Percentiles rank a stretch among this genome's conserved stretches.
Evolutionary conservation across 768 basidiomycete genomes (phyloP).

Genomic region (Lactarius hengduanensis): DNA sequence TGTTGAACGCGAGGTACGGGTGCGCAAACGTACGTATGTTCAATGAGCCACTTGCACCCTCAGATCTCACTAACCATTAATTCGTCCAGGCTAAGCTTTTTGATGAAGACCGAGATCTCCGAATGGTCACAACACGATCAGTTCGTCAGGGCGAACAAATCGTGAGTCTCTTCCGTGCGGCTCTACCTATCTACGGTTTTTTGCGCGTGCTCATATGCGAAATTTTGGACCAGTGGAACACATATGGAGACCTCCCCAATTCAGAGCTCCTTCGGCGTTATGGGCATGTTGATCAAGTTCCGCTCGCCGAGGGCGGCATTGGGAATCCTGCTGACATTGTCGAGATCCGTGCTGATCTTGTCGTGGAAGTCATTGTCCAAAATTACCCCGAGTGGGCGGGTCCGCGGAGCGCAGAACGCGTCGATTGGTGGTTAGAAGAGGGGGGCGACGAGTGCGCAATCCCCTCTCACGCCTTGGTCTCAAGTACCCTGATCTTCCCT

Average conservation of each 20-base stretch:
- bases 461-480: neutral
- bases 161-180: constrained; percentile 44
- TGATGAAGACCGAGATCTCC: constrained; percentile 66
- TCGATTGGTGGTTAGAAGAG: constrained; percentile 93
- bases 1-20: constrained; percentile 87
- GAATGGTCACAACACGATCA: constrained; percentile 76
- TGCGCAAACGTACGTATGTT: constrained; percentile 69
- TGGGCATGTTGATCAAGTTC: constrained; percentile 84
- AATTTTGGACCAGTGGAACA: constrained; percentile 69
- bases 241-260: constrained; percentile 92
- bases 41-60: constrained; percentile 4
- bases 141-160: constrained; percentile 86
- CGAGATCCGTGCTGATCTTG: constrained; percentile 71
- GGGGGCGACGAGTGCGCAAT: constrained; percentile 81
- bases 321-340: constrained; percentile 83
- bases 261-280: constrained; percentile 91
- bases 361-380: constrained; percentile 45
- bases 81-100: constrained; percentile 74
- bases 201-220: neutral
- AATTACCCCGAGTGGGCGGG: constrained; percentile 19
- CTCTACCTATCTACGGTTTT: neutral
- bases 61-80: constrained; percentile 3
- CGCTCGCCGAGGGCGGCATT: constrained; percentile 44
- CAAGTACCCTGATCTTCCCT: constrained; percentile 19
- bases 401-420: constrained; percentile 47